Conservation (phyloP, 2,329 filamentous ascomycete genomes). For the Trichocomaceae sp. region DNA sequence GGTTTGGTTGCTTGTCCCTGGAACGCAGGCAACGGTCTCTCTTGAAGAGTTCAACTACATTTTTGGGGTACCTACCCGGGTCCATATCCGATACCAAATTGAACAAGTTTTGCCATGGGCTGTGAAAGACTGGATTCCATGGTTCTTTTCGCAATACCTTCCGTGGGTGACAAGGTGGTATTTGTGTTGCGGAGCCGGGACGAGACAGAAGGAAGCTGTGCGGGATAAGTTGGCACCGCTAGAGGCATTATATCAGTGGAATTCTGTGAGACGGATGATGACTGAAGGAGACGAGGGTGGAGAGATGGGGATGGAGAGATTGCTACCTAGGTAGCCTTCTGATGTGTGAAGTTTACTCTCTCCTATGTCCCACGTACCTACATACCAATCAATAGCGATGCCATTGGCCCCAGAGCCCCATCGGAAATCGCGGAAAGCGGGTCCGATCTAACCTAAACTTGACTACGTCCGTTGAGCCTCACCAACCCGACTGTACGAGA, state of each 20-base stretch:
- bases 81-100: conserved; percentile 31
- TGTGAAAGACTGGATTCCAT: conserved; percentile 23
- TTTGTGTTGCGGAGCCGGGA: conserved; percentile 9
- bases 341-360: too few species aligned
- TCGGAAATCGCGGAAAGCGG: too few species aligned
- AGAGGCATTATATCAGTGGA: conserved; percentile 6
- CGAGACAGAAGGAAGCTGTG: neutral
- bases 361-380: too few species aligned
- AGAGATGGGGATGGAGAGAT: too few species aligned
- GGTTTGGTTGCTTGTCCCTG: conserved; percentile 17
- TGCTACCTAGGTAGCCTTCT: too few species aligned
- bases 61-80: conserved; percentile 30
- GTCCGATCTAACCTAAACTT: too few species aligned
- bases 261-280: neutral
- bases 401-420: too few species aligned
- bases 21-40: conserved; percentile 21
- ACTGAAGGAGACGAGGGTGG: too few species aligned
- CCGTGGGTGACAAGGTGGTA: conserved; percentile 10
- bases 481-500: too few species aligned
- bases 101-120: conserved; percentile 30
- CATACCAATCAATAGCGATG: too few species aligned
- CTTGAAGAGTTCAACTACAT: conserved; percentile 44
- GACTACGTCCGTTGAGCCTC: too few species aligned
- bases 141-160: conserved; percentile 3
- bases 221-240: neutral